phyloP scores from a whole-genome alignment of 148 eudicot species.

The Silene uniflora region DNA sequence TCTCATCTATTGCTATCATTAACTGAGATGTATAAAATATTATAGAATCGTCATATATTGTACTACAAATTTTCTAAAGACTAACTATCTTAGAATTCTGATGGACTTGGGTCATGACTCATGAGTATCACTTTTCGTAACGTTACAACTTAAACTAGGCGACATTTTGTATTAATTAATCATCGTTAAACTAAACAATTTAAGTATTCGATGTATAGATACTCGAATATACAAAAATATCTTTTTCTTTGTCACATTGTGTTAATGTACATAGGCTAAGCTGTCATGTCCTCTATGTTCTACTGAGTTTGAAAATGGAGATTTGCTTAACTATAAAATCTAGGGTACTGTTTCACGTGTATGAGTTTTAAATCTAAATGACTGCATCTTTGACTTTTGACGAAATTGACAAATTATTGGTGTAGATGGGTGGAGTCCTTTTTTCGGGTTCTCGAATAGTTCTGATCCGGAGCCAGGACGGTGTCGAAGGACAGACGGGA shows the following conservation, averaged over 20 bases:
- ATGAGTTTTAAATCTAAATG: not conserved
- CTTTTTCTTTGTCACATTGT: not conserved
- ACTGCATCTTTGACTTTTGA: no score
- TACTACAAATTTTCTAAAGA: no score
- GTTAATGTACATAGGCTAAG: not conserved
- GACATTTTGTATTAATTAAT: no score
- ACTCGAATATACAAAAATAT: not conserved
- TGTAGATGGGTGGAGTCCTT: constrained; percentile 61
- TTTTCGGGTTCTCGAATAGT: constrained; percentile 71
- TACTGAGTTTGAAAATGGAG: not conserved
- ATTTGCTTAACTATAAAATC: not conserved
- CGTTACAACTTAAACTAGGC: no score
- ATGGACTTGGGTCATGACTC: no score
- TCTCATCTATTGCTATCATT: no score
- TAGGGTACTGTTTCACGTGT: not conserved
- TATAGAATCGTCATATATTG: no score
- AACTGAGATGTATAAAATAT: no score
- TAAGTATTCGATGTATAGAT: not conserved
- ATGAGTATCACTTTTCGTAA: no score
- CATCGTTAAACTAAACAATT: not conserved
- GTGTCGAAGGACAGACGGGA: constrained; percentile 89
- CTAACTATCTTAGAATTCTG: no score
- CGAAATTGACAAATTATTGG: not conserved
- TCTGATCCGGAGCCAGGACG: constrained; percentile 85
- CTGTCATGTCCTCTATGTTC: not conserved